These are phyloP conservation scores for Fraxinus baroniana DNA, from an alignment of 305 asterid species.

Conservation along the genomic window DNA sequence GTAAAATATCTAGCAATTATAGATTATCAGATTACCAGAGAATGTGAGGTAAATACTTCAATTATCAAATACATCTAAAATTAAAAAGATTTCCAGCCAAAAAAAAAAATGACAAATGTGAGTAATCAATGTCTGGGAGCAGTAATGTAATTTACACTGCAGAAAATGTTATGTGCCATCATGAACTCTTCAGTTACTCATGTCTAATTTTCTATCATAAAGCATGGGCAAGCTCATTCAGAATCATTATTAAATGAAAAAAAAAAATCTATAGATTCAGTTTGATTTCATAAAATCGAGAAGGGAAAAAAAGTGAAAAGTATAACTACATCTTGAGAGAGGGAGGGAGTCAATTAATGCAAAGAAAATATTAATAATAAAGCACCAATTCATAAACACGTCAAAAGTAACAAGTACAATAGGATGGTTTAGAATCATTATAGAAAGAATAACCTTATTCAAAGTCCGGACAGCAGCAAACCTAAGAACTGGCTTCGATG, in stretches of 20 bases:
- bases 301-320: not conserved
- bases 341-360: not conserved
- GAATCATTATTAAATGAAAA: not conserved
- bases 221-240: not conserved
- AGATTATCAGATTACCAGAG: not conserved
- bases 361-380: not conserved
- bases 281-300: not conserved
- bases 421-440: not conserved
- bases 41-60: not conserved
- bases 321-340: not conserved
- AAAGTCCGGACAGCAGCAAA: constrained; percentile 97
- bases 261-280: not conserved
- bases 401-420: not conserved
- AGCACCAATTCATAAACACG: constrained; percentile 10
- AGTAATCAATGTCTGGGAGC: not conserved
- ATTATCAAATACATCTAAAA: not conserved
- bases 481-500: constrained; percentile 91
- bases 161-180: not conserved
- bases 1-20: not conserved
- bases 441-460: constrained; percentile 65
- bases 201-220: not conserved
- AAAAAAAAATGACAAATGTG: not conserved
- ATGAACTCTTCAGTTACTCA: not conserved
- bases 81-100: not conserved
- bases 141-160: not conserved